Evolutionary conservation across 306 rosid genomes (phyloP).

Genomic region (Dryas octopetala): DNA sequence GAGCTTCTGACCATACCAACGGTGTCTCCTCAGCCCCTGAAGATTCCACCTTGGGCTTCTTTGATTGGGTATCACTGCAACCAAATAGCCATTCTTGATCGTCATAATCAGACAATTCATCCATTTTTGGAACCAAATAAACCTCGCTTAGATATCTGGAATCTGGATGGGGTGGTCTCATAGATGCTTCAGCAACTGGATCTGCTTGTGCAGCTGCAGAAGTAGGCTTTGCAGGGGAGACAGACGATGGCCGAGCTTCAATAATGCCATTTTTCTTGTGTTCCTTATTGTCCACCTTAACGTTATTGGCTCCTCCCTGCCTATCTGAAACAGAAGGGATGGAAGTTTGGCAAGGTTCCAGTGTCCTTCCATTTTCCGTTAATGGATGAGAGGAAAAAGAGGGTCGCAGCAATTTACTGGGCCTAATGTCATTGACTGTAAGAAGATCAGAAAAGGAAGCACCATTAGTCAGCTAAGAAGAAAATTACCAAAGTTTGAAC

Average conservation of each 20-base stretch:
- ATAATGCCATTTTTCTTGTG: conserved; percentile 59
- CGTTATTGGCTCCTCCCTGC: conserved; percentile 37
- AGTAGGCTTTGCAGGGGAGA: conserved; percentile 39
- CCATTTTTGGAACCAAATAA: conserved; percentile 65
- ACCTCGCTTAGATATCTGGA: conserved; percentile 54
- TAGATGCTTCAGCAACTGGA: conserved; percentile 35
- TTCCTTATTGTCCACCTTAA: conserved; percentile 52
- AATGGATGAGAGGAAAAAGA: conserved; percentile 46
- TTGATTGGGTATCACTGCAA: conserved; percentile 38
- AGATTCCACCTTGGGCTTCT: conserved; percentile 39
- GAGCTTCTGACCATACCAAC: conserved; percentile 84
- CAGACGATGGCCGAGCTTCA: conserved; percentile 41
- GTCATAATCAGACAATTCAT: conserved; percentile 48
- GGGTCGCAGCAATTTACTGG: conserved; percentile 59
- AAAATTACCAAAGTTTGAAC: conserved; percentile 23
- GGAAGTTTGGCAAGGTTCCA: conserved; percentile 59
- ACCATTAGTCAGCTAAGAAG: conserved; percentile 38
- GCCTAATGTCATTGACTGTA: conserved; percentile 74
- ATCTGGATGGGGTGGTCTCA: conserved; percentile 81
- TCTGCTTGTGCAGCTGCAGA: conserved; percentile 33
- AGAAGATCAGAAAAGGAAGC: conserved; percentile 40
- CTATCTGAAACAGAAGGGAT: conserved; percentile 41
- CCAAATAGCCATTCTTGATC: conserved; percentile 77
- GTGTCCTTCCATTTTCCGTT: conserved; percentile 65
- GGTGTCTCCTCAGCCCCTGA: conserved; percentile 40